Percentiles rank a stretch among this genome's conserved stretches.
Conservation (phyloP, 2,329 filamentous ascomycete species). For the Sporothrix humicola region DNA sequence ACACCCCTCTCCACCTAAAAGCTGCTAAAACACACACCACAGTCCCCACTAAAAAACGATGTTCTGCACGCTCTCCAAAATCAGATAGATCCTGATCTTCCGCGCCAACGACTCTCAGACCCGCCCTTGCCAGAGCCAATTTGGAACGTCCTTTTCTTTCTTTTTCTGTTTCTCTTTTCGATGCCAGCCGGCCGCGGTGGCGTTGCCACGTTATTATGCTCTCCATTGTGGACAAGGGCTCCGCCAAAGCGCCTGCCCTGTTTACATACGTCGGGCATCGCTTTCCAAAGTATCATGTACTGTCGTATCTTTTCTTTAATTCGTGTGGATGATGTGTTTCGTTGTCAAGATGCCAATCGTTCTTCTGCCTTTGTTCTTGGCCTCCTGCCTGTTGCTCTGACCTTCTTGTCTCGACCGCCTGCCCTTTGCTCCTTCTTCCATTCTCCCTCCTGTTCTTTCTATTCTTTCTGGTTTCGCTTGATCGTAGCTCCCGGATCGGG, state of each 20-base stretch:
- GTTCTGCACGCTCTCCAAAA: conserved; percentile 25
- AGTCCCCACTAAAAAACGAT: not conserved
- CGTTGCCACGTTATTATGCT: conserved; percentile 29
- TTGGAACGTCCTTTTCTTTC: conserved; percentile 9
- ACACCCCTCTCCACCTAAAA: conserved; percentile 12
- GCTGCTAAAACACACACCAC: conserved; percentile 13
- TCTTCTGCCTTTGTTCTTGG: not conserved
- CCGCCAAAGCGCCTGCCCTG: conserved; percentile 5
- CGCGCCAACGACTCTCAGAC: conserved; percentile 26
- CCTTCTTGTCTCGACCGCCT: not conserved
- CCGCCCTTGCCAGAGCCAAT: conserved; percentile 27
- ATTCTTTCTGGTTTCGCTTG: conserved; percentile 12
- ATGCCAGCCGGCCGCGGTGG: conserved; percentile 3
- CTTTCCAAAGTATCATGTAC: conserved; percentile 5
- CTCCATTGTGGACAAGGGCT: conserved; percentile 21
- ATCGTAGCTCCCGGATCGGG: conserved; percentile 26
- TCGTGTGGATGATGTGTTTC: not conserved
- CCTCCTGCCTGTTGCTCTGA: conserved; percentile 9
- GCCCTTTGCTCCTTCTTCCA: conserved; percentile 14
- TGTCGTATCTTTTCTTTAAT: not conserved
- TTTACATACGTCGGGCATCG: conserved; percentile 1
- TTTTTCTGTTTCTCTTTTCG: conserved; percentile 26
- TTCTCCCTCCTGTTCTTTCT: not conserved
- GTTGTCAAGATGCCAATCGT: not conserved
- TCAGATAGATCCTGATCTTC: conserved; percentile 31